Evolutionary conservation across 768 basidiomycete species (phyloP), one percentile per base, ranked within the genome.

Genomic region (Dacryopinax primogenitus): DNA sequence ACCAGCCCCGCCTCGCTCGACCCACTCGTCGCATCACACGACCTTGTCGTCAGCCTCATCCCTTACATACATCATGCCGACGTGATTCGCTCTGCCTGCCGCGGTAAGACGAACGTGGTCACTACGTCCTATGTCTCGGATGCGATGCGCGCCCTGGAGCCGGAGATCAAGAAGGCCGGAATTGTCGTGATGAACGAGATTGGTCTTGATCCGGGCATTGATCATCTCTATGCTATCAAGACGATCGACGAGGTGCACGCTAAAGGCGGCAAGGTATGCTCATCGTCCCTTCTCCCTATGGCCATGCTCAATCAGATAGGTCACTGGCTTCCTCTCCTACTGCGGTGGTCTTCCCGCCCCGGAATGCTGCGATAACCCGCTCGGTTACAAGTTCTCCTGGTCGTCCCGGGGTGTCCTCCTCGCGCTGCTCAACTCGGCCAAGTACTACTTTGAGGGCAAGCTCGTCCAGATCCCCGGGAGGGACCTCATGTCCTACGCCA

Each of bases 311-410:
- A 67, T 35, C 13, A 13, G 33, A 4, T 67, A 91, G 89, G 80
- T 95, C 77, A 93, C 90, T 73, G 79, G 88, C 69, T 98, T 98
- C 83, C 77, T 88, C 64, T 93, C 90, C 0, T 96, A 92, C 82
- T 98, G 95, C 69, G 93, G 94, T 73, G 95, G 95, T 66, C 87
- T 97, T 61, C 93, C 94, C 61, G 91, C 93, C 0, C 90, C 92
- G 6, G 87, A 91, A 71, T 87, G 87, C 72, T 84, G 92, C 2
- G 85, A 86, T 72, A 99, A 98, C 79, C 93, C 96, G 1, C 86
- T 98, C 65, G 95, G 95, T 12, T 99, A 97, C 85, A 97, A 97
- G 76, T 97, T 99, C 79, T 96, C 92, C 36, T 98, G 96, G 96
- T 95, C 92, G 6, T 90, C 93, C 7, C 88, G 92, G 23, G 95